These are phyloP conservation scores for Candida tibetensis DNA, from an alignment of 805 yeast genomes.

Conservation along the genomic window DNA sequence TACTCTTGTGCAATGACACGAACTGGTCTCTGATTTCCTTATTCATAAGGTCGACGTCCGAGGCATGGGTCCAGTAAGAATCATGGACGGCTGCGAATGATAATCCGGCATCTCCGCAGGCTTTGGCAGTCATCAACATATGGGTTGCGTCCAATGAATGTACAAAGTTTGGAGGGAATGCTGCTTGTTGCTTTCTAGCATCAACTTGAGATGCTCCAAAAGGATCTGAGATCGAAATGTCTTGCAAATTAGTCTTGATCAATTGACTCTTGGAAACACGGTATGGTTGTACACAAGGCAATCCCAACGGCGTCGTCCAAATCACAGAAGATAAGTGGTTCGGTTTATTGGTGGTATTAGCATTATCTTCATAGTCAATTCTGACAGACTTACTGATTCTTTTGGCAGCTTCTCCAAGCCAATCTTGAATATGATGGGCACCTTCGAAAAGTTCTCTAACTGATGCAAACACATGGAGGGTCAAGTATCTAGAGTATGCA, in stretches of 20 bases:
- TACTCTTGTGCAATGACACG: conserved; percentile 69
- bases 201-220: conserved; percentile 78
- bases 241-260: conserved; percentile 80
- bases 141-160: conserved; percentile 97
- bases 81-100: conserved; percentile 95
- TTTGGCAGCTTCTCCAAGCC: conserved; percentile 87
- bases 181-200: conserved; percentile 84
- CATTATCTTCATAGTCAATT: conserved; percentile 51
- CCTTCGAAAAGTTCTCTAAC: conserved; percentile 83
- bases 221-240: conserved; percentile 87
- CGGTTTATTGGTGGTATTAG: conserved; percentile 39
- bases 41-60: conserved; percentile 74
- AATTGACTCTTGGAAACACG: conserved; percentile 63
- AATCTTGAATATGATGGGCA: conserved; percentile 94
- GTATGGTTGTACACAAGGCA: conserved; percentile 97
- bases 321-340: conserved; percentile 82
- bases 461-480: conserved; percentile 75
- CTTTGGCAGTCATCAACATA: conserved; percentile 85
- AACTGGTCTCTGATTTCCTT: conserved; percentile 70
- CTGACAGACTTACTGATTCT: conserved; percentile 76
- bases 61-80: conserved; percentile 97
- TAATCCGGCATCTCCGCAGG: conserved; percentile 62
- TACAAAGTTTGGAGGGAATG: conserved; percentile 92
- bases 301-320: conserved; percentile 96
- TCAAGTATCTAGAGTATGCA: conserved; percentile 56